These are phyloP conservation scores for Saturnispora ahearnii DNA, from an alignment of 805 yeast species.

Conservation along the genomic window DNA sequence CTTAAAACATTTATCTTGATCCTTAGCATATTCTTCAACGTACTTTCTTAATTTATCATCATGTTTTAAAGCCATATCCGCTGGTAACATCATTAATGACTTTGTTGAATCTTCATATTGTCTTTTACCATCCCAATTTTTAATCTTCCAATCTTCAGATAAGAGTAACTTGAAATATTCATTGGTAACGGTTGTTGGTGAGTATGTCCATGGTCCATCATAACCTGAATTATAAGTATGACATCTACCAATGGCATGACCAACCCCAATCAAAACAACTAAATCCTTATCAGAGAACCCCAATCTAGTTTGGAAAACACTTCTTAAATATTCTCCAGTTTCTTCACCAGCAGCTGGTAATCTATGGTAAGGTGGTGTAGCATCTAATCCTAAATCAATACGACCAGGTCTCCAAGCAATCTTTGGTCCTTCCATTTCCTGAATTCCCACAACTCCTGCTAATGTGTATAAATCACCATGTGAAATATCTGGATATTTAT, in stretches of 20 bases:
- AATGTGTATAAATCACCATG: constrained; percentile 66
- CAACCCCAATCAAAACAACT: constrained; percentile 38
- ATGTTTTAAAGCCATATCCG: constrained; percentile 45
- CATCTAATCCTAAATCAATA: constrained; percentile 26
- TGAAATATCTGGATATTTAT: constrained; percentile 50
- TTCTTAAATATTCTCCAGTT: constrained; percentile 35
- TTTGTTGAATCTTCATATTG: constrained; percentile 58
- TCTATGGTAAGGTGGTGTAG: constrained; percentile 40
- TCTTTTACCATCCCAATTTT: constrained; percentile 53
- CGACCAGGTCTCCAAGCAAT: constrained; percentile 50
- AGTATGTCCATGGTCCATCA: constrained; percentile 87
- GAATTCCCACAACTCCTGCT: constrained; percentile 58
- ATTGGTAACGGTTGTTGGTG: constrained; percentile 66
- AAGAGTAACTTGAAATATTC: constrained; percentile 54
- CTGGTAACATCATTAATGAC: constrained; percentile 47
- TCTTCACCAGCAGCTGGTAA: constrained; percentile 42
- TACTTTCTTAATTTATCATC: constrained; percentile 38
- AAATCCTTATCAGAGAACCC: constrained; percentile 41
- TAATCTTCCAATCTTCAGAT: constrained; percentile 48
- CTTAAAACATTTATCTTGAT: constrained; percentile 38
- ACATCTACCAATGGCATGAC: constrained; percentile 41
- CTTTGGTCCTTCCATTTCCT: constrained; percentile 57
- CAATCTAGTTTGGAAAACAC: constrained; percentile 35
- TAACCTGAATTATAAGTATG: constrained; percentile 56
- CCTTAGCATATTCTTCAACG: constrained; percentile 41